These are phyloP conservation scores for Rhodotorula diobovata DNA, from an alignment of 768 basidiomycete species.

Conservation along the genomic window DNA sequence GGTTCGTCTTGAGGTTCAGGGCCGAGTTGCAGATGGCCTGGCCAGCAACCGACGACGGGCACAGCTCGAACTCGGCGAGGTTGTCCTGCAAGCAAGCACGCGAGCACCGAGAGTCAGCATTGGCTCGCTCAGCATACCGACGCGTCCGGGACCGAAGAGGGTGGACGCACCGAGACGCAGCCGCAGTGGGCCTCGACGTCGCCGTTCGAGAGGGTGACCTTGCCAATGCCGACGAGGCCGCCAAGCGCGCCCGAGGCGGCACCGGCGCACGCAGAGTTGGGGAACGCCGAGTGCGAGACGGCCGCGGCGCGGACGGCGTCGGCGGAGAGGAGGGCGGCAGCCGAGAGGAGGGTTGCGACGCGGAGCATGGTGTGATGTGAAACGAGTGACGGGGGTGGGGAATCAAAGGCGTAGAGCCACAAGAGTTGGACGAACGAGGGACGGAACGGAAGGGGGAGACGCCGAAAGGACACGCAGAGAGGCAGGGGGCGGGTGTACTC, in stretches of 20 bases:
- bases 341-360: conserved; percentile 26
- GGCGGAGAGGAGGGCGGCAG: conserved; percentile 22
- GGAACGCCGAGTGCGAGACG: conserved; percentile 37
- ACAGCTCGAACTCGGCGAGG: conserved; percentile 30
- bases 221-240: conserved; percentile 34
- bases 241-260: conserved; percentile 11
- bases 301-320: conserved; percentile 21
- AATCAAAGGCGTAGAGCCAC: conserved; percentile 32
- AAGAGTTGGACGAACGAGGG: conserved; percentile 23
- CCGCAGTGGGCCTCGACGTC: conserved; percentile 37
- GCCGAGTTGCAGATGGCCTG: conserved; percentile 35
- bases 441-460: background rate
- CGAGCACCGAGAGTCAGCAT: background rate
- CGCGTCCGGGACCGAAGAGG: background rate
- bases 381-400: conserved; percentile 31
- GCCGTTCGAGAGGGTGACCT: conserved; percentile 29
- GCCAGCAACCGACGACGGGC: conserved; percentile 26
- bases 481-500: background rate
- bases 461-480: too few relatives aligned
- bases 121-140: conserved; percentile 7
- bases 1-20: conserved; percentile 23
- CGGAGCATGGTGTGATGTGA: conserved; percentile 22
- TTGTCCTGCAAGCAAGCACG: conserved; percentile 17
- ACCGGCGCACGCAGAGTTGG: conserved; percentile 36
- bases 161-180: conserved; percentile 28